Evolutionary conservation across 768 basidiomycete species (phyloP), one percentile per base, ranked within the genome.

Genomic region (Lactarius tabidus): DNA sequence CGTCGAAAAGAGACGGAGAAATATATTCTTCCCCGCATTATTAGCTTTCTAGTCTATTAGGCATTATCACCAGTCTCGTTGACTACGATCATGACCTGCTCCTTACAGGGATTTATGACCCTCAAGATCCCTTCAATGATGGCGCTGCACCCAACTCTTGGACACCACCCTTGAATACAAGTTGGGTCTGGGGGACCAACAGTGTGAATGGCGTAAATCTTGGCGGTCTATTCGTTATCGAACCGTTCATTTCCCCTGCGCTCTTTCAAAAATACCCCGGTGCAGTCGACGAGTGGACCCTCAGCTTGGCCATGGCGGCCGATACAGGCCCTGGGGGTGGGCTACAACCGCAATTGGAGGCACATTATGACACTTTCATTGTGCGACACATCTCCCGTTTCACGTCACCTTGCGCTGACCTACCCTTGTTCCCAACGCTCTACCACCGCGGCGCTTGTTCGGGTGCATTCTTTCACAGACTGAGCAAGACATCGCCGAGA

Each of bases 401-500:
- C 63, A 33, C 52, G 28, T 39, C 36, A 41, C 56, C 29, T 58
- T 43, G 63, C 53, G 63, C 57, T 67, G 45, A 63, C 48, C 41
- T 53, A 48, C 43, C 61, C 38, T 57, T 36, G 23, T 26, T 14
- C 59, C 28, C 41, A 33, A 52, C 65, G 57, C 65, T 52, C 60
- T 58, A 62, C 39, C 43, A 41, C 38, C 51, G 38, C 54, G 43
- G 64, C 54, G 64, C 57, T 61, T 66, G 48, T 57, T 33, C 45
- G 60, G 39, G 36, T 45, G 23, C 20, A 51, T 41, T 43, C 63
- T 31, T 65, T 35, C 36, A 12, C 74, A 94, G 91, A 95, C 90
- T 61, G 92, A 95, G 73, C 78, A 90, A 77, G 94, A 96, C 77
- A 86, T 95, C 66, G 93, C 93, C 41, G 79, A 87, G 72, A 95